Evolutionary conservation across 2,329 filamentous ascomycete genomes (phyloP), one percentile per base, ranked within the genome.

Genomic region (Cladosporium sp.): DNA sequence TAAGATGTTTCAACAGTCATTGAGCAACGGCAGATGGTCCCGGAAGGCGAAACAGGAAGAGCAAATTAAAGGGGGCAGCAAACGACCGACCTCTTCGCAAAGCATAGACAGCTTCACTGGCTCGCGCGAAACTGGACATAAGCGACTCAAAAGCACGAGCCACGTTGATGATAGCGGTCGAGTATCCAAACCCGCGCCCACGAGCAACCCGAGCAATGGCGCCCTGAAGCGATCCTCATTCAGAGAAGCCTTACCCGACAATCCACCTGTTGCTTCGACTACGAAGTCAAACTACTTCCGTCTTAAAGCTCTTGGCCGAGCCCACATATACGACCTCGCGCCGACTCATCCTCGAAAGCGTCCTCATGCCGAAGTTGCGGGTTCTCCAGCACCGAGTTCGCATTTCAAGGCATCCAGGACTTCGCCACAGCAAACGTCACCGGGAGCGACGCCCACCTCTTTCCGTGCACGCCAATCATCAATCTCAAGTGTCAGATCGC

Each of bases 201-300:
- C 53, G 11, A 48, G 33, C 30, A 38, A 42, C 38, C 33, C 50
- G 12, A 27, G n/a, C 12, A 25, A 11, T 30, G 58, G 59, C 43
- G 41, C 55, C 4, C 38, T 64, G 27, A 55, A 59, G 42, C 57
- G 62, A 18, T 63, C 64, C 1, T 59, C 63, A 7, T 67, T 64
- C 46, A 56, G 66, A 7, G 60, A 60, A 30, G 55, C 59, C 3
- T 29, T 55, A 18, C 30, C 30, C 55, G 59, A 53, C n/a, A 41
- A 22, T 59, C 62, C 32, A 59, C 69, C 35, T 18, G 40, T 53
- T 30, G 48, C 52, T n/a, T 72, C 74, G 57, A 71, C 69, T 3
- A 77, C 75, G 0, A 67, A 71, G 22, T 72, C 73, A 0, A 72
- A 73, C 43, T 79, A 76, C 60, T 79, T 78, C 64, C 64, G 68